These are phyloP conservation scores for Puccinia polysora DNA, from an alignment of 1,284 basidiomycete species.

Conservation along the genomic window DNA sequence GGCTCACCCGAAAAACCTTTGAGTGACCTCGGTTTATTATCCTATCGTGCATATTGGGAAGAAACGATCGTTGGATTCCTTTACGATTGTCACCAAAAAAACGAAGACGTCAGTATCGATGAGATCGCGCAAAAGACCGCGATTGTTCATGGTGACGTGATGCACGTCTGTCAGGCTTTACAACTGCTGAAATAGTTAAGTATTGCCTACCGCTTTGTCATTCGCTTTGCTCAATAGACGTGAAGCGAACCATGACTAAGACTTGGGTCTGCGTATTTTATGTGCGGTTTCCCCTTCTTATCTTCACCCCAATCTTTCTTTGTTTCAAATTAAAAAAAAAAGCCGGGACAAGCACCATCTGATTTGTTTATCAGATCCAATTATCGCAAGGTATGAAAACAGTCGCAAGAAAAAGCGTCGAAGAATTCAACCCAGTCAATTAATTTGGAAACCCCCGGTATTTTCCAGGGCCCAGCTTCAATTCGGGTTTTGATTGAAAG, in stretches of 20 bases:
- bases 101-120: conserved; percentile 80
- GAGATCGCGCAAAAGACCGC: conserved; percentile 94
- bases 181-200: conserved; percentile 86
- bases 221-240: too few relatives aligned
- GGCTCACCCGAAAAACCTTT: conserved; percentile 98
- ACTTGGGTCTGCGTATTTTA: neutral
- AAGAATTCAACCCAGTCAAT: conserved; percentile 71
- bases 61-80: conserved; percentile 92
- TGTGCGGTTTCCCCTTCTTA: neutral
- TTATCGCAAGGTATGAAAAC: conserved; percentile 85
- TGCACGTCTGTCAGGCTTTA: conserved; percentile 95
- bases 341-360: conserved; percentile 82
- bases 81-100: conserved; percentile 59
- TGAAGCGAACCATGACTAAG: neutral
- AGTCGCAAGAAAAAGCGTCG: conserved; percentile 71
- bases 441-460: conserved; percentile 76
- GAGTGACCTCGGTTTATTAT: conserved; percentile 83
- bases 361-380: conserved; percentile 82
- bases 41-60: conserved; percentile 95
- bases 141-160: conserved; percentile 94
- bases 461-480: conserved; percentile 52
- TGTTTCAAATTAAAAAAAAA: neutral
- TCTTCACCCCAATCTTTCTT: neutral
- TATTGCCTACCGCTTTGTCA: too few relatives aligned
- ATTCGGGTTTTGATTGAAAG: conserved; percentile 49